These are phyloP conservation scores for Geranium rotundifolium DNA, from an alignment of 345 rosid species.

Conservation along the genomic window DNA sequence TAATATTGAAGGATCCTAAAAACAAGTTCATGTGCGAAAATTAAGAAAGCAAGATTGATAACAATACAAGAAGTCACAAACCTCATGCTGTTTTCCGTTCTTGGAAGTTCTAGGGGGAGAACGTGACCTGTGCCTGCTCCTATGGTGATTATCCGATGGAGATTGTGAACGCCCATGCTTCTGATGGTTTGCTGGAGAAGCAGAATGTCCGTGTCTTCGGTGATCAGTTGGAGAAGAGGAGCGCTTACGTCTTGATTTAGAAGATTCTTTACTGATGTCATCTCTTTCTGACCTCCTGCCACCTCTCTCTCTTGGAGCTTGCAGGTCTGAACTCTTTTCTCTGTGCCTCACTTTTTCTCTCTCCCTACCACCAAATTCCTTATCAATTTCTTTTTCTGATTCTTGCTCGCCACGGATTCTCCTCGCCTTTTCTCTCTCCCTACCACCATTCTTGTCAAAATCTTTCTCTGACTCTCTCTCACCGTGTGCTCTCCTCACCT, in stretches of 20 bases:
- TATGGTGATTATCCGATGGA: constrained; percentile 37
- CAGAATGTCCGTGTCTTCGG: constrained; percentile 1
- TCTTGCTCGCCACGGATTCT: constrained; percentile 9
- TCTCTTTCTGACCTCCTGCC: constrained; percentile 48
- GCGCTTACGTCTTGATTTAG: constrained; percentile 32
- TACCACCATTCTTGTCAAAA: constrained; percentile 17
- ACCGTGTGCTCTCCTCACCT: constrained; percentile 14
- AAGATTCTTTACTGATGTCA: constrained; percentile 35
- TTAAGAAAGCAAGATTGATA: background rate
- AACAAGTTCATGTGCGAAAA: background rate
- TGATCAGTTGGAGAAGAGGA: constrained; percentile 48
- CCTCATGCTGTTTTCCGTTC: constrained; percentile 52
- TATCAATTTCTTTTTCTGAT: background rate
- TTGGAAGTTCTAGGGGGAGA: constrained; percentile 36
- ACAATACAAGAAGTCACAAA: constrained; percentile 22
- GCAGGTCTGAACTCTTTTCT: constrained; percentile 33
- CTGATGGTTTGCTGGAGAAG: background rate
- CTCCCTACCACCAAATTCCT: constrained; percentile 6
- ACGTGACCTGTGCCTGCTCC: constrained; percentile 45
- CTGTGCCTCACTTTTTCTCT: constrained; percentile 11
- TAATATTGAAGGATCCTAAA: background rate
- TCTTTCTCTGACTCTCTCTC: constrained; percentile 22
- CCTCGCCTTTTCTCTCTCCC: constrained; percentile 24
- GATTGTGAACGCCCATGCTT: constrained; percentile 40
- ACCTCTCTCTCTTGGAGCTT: constrained; percentile 34